Percentiles rank a stretch among this genome's conserved stretches.
phyloP scores from a whole-genome alignment of 148 eudicot species.

The Beta vulgaris region DNA sequence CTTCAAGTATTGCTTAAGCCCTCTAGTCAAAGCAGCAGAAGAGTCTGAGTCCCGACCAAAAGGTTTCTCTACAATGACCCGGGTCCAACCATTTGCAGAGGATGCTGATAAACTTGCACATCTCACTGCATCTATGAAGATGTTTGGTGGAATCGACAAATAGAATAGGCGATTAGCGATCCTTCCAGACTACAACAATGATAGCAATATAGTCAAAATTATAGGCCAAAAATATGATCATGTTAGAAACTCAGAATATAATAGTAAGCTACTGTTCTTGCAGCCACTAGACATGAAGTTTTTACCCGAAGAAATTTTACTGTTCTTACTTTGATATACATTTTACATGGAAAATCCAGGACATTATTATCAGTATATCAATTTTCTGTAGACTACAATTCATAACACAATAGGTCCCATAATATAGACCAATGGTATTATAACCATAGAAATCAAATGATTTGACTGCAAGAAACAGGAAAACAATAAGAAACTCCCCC shows the following conservation, averaged over 20 bases:
- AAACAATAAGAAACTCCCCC: neutral
- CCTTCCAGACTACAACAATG: constrained; percentile 61
- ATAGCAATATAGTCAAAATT: constrained; percentile 2
- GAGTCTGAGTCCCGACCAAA: constrained; percentile 99
- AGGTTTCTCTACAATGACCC: constrained; percentile 97
- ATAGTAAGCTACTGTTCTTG: neutral
- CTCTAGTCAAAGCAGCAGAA: constrained; percentile 82
- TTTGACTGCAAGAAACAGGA: neutral
- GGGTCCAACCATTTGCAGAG: constrained; percentile 83
- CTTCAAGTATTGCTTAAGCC: constrained; percentile 74
- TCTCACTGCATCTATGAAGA: constrained; percentile 83
- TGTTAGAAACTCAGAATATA: too few species aligned
- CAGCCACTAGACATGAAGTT: neutral
- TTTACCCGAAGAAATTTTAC: neutral
- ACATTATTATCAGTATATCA: neutral
- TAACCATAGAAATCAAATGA: neutral
- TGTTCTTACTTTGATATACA: too few species aligned
- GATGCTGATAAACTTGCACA: constrained; percentile 91
- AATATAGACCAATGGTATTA: neutral
- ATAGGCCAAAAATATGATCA: neutral
- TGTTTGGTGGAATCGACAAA: constrained; percentile 93
- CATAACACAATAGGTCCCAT: neutral
- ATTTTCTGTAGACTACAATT: neutral
- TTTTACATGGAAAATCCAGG: neutral
- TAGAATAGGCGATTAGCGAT: constrained; percentile 90